These are phyloP conservation scores for Curvularia verruculosa DNA, from an alignment of 2,329 filamentous ascomycete genomes.

Conservation along the genomic window DNA sequence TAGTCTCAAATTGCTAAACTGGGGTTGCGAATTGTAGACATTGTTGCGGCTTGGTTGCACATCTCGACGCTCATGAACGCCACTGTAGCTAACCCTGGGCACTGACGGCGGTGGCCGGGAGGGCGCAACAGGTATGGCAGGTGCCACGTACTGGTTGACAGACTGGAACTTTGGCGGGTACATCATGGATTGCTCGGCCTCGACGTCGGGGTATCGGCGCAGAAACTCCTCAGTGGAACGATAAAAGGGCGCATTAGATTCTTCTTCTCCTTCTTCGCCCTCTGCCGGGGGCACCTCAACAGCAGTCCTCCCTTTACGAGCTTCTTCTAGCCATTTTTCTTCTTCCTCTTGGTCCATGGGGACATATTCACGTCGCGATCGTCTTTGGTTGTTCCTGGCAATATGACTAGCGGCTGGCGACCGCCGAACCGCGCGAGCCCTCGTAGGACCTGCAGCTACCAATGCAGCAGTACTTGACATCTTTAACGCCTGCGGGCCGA, in stretches of 20 bases:
- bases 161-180: conserved; percentile 48
- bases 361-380: conserved; percentile 65
- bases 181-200: conserved; percentile 63
- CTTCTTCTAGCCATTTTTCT: conserved; percentile 76
- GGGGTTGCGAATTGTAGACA: conserved; percentile 54
- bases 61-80: conserved; percentile 68
- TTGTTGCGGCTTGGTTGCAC: conserved; percentile 42
- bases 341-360: conserved; percentile 83
- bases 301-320: conserved; percentile 68
- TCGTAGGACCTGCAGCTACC: conserved; percentile 54
- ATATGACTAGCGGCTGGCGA: conserved; percentile 59
- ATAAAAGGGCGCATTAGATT: conserved; percentile 52
- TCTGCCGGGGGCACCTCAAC: conserved; percentile 42
- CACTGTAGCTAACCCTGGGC: conserved; percentile 75
- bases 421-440: conserved; percentile 58
- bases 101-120: conserved; percentile 65
- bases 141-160: conserved; percentile 58
- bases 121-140: conserved; percentile 62
- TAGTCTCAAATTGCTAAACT: conserved; percentile 55
- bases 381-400: conserved; percentile 60
- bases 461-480: conserved; percentile 62
- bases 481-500: conserved; percentile 71
- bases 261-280: conserved; percentile 42
- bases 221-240: conserved; percentile 84
- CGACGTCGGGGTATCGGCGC: conserved; percentile 75